Base-by-base conservation (phyloP, 768 basidiomycete genomes). In the Coprinopsis sp. region DNA sequence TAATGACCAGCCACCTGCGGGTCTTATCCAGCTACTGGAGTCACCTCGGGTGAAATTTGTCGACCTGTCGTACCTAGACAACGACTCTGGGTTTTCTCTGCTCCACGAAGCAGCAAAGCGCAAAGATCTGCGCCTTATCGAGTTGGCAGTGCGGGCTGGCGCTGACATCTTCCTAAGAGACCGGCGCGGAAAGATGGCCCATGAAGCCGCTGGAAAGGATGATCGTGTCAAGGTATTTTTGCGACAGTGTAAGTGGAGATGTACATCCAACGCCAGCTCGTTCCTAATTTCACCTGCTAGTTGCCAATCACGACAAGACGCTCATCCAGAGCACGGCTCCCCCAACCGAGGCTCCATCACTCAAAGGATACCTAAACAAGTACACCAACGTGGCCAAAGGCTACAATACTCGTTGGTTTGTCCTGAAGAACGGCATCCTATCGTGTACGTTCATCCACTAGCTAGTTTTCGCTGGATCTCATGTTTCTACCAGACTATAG, bases 381-480 rank as follows among this genome's bases (percentile, higher is more conserved):
- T 96, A 93, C 59, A 83, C 86, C 1, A 97, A 96, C 55, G 88
- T 96, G 31, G 90, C 91, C 0, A 84, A 81, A 54, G 93, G 93
- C 0, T 95, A 91, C 60, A 83, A 81, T 49, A 85, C 87, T 0
- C 73, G 92, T 1, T 96, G 92, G 91, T 95, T 97, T 58, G 90
- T 95, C 0, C 75, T 96, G 16, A 84, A 88, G 56, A 78, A 85
- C 44, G 93, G 91, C 0, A 71, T 87, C 21, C 62, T 94, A 16
- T 90, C 87, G 13, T 92, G 89, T 89, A 59, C 22, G 87, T 76
- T 1, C 28, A 13, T 42, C 44, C 22, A 28, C 36, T 39, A 31
- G 24, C 31, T 30, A 41, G n/a, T 19, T 18, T 19, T 47, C 48
- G 10, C 64, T 64, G 14, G 11, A 29, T 11, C 37, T 12, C 19